These are phyloP conservation scores for Datura wrightii DNA, from an alignment of 257 asterid species.

Conservation along the genomic window DNA sequence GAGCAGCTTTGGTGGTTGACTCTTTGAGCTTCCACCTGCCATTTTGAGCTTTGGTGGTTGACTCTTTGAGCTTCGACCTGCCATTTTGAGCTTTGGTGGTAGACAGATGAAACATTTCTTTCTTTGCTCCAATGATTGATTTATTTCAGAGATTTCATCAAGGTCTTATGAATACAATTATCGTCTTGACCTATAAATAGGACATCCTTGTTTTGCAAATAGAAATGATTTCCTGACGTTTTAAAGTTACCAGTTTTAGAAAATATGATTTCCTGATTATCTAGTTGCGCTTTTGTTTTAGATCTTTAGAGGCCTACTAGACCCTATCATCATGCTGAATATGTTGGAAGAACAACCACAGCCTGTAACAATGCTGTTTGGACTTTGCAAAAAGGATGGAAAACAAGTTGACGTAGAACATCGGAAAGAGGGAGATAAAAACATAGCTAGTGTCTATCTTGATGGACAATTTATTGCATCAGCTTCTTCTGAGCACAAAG, in stretches of 20 bases:
- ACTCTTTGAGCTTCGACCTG: background rate
- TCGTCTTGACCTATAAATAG: background rate
- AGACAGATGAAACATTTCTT: background rate
- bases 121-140: background rate
- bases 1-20: background rate
- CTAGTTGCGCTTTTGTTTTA: slow-evolving; percentile 35
- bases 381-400: slow-evolving; percentile 70
- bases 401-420: slow-evolving; percentile 57
- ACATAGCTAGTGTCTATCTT: slow-evolving; percentile 58
- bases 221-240: background rate
- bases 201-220: background rate
- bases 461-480: slow-evolving; percentile 67
- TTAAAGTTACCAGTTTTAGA: too few relatives aligned
- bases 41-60: background rate
- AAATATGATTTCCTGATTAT: background rate
- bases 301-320: slow-evolving; percentile 61
- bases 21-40: background rate
- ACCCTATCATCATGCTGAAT: slow-evolving; percentile 69
- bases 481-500: slow-evolving; percentile 68
- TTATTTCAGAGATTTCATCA: slow-evolving; percentile 25
- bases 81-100: background rate
- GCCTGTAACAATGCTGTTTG: slow-evolving; percentile 74
- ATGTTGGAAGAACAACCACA: slow-evolving; percentile 69
- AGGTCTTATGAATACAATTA: background rate
- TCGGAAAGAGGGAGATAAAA: slow-evolving; percentile 51